Evolutionary conservation across 768 basidiomycete genomes (phyloP).

Genomic region (Leccinum uliginosum): DNA sequence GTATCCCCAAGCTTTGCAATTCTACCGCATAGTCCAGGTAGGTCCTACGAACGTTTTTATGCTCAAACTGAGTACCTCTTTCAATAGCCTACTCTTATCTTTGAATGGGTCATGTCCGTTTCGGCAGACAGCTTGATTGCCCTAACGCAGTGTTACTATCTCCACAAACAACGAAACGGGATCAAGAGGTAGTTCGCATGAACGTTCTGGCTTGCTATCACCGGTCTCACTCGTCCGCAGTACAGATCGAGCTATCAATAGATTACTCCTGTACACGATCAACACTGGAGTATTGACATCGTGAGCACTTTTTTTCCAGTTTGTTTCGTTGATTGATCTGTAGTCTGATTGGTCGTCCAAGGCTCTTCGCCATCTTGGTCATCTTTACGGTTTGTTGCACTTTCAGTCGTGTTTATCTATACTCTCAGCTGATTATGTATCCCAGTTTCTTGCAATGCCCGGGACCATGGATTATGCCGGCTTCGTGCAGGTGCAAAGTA

Average conservation of each 20-base stretch:
- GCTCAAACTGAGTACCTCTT: background rate
- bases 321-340: background rate
- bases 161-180: background rate
- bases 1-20: background rate
- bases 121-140: background rate
- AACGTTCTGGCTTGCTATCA: background rate
- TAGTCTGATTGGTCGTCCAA: background rate
- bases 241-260: constrained; percentile 15
- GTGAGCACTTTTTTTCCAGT: background rate
- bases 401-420: background rate
- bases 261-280: constrained; percentile 16
- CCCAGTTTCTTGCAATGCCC: background rate
- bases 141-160: background rate
- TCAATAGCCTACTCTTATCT: background rate
- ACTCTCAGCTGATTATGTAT: background rate
- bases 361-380: background rate
- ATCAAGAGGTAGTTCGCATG: background rate
- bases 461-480: background rate
- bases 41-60: too few species aligned
- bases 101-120: background rate
- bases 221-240: background rate
- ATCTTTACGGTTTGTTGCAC: background rate
- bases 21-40: background rate
- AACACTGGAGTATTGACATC: background rate
- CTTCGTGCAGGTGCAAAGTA: background rate